Base-by-base conservation (phyloP, 1,139 yeast species). In the Yamadazyma epiphylla region DNA sequence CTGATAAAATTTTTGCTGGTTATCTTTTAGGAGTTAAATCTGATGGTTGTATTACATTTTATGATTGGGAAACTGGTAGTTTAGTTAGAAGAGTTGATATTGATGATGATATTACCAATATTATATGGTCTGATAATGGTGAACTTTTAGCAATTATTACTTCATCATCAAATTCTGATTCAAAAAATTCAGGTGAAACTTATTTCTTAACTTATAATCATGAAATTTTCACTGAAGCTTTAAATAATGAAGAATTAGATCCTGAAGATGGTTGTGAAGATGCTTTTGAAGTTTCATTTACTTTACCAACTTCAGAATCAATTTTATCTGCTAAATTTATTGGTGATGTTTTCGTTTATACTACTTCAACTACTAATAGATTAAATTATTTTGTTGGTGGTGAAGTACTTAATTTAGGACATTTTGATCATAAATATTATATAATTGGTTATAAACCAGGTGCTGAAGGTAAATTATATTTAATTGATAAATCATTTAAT, bases 331-430 rank as follows among this genome's bases (percentile, higher is more conserved):
- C 96, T 49, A 81, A 81, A 55, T 91, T 96, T 85, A 87, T 89
- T 48, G 98, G 98, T 44, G 97, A 91, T 63, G 96, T 94, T 25
- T 89, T 89, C 55, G 77, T 91, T 33, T 91, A 83, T 65, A 87
- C 97, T 11, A 68, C 74, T 13, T 81, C 95, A 2, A 49, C 80
- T 14, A 76, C 95, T 21, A 87, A 88, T 60, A 78, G 97, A 57
- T 73, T 94, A 52, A 91, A 89, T 61, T 94, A 91, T 58, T 77
- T 87, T 41, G 97, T 91, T 41, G 98, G 98, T 48, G 95, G 95
- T 27, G 88, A 88, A 52, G 80, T 84, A 13, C 86, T 87, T 56
- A 91, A 88, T 51, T 77, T 91, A 61, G 91, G 94, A 25, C 97
- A 91, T 63, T 89, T 85, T 51, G 96, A 91, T 55, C 87, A 81